Base-by-base conservation (phyloP, 208 protist genomes). In the Leishmania amazonensis region DNA sequence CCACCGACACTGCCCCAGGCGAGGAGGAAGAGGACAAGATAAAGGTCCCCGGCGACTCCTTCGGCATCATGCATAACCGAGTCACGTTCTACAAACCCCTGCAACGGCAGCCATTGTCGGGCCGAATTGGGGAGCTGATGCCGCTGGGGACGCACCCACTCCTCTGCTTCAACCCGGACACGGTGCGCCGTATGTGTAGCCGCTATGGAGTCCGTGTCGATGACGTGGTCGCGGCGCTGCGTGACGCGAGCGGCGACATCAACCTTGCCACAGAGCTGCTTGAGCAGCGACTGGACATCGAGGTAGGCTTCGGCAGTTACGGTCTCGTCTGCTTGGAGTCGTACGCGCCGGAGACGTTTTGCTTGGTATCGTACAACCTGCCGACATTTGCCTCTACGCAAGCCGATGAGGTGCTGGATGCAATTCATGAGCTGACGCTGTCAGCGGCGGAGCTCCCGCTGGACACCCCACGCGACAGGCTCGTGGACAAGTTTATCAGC, bases 11-110 rank as follows among this genome's bases (percentile, higher is more conserved):
- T 17, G 75, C 88, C 0, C 89, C 89, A 0, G 86, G 80, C 35
- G 93, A 89, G 19, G 84, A 83, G 19, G 83, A 84, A 28, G 91
- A 93, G 57, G 85, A 88, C 11, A 83, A 87, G 38, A 83, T 94
- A 9, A 89, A 83, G 19, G 87, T 96, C 15, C 93, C 95, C 0
- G 95, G 95, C 65, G 95, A 97, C 76, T 94, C 93, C 17, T 97
- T 96, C 77, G 95, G 95, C 24, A 96, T 97, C 82, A 95, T 96
- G 91, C 90, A 89, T 58, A 96, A 95, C 76, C 93, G 95, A 35
- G 85, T 94, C 58, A 79, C 78, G 7, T 97, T 97, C 75, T 96
- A 96, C 87, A 78, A 86, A n/a, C 95, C 95, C 31, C 81, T 97
- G 47, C 78, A 88, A 35, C 91, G 95, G 8, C 71, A 84, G 21